Evolutionary conservation across 2,329 filamentous ascomycete genomes (phyloP).

Genomic region (Aplosporella prunicola): DNA sequence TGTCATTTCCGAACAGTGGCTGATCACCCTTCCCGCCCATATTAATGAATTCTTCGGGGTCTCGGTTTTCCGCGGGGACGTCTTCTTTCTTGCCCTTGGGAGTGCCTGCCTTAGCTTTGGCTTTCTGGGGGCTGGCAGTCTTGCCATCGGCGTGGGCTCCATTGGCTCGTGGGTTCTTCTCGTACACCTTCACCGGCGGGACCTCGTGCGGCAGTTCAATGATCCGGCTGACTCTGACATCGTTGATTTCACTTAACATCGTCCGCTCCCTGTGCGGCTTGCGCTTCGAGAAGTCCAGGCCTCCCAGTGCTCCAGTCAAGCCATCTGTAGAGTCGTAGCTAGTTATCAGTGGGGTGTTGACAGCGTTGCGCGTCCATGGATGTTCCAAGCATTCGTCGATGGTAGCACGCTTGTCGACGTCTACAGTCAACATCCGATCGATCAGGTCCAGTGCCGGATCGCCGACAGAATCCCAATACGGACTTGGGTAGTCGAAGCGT

Average conservation of each 20-base stretch:
- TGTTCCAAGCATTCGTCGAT: slow-evolving; percentile 87
- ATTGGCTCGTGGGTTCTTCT: slow-evolving; percentile 24
- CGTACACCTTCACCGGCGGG: slow-evolving; percentile 30
- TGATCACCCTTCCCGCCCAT: slow-evolving; percentile 83
- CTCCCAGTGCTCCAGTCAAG: slow-evolving; percentile 73
- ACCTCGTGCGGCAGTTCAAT: slow-evolving; percentile 47
- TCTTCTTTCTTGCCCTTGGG: slow-evolving; percentile 42
- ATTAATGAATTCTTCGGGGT: slow-evolving; percentile 67
- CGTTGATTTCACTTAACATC: slow-evolving; percentile 71
- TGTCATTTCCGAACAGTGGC: slow-evolving; percentile 60
- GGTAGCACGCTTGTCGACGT: slow-evolving; percentile 72
- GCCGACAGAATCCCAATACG: slow-evolving; percentile 86
- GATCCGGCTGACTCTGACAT: slow-evolving; percentile 54
- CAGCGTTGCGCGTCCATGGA: slow-evolving; percentile 61
- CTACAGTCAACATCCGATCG: slow-evolving; percentile 85
- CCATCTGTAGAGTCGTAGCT: slow-evolving; percentile 74
- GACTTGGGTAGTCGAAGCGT: slow-evolving; percentile 87
- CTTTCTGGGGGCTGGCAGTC: neutral
- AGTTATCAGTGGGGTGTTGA: no score
- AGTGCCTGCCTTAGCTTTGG: slow-evolving; percentile 11
- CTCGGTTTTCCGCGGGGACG: slow-evolving; percentile 57
- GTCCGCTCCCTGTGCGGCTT: slow-evolving; percentile 77
- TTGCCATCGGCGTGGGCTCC: slow-evolving; percentile 9
- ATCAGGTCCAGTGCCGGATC: slow-evolving; percentile 88
- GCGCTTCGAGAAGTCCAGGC: slow-evolving; percentile 73